These are phyloP conservation scores for Marasmius fiardii DNA, from an alignment of 1,284 basidiomycete species.

Conservation along the genomic window DNA sequence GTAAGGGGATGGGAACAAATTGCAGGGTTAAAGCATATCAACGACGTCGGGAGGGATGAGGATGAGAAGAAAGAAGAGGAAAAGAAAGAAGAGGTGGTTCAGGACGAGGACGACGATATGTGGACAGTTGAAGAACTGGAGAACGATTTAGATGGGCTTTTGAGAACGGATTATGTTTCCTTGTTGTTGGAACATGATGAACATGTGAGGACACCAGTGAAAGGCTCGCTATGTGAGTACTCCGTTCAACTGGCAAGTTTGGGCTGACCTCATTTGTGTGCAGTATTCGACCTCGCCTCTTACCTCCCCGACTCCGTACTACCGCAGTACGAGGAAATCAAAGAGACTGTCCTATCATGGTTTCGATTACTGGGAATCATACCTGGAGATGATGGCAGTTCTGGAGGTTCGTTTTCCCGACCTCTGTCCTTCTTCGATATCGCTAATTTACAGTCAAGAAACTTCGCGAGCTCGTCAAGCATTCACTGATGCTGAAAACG, in stretches of 20 bases:
- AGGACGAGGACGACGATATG: constrained; percentile 43
- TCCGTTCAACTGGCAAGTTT: background rate
- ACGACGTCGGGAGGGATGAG: constrained; percentile 48
- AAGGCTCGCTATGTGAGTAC: constrained; percentile 54
- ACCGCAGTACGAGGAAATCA: constrained; percentile 73
- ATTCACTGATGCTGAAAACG: constrained; percentile 57
- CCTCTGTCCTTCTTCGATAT: background rate
- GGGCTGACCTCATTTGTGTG: background rate
- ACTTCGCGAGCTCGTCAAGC: constrained; percentile 63
- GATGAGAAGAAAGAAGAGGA: constrained; percentile 32
- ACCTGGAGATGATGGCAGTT: constrained; percentile 28
- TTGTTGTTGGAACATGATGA: constrained; percentile 76
- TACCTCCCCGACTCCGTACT: constrained; percentile 86
- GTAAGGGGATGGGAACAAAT: constrained; percentile 91
- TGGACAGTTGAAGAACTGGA: constrained; percentile 56
- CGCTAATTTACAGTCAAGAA: constrained; percentile 28
- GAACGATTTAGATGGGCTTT: constrained; percentile 61
- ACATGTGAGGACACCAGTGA: constrained; percentile 43
- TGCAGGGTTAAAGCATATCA: constrained; percentile 68
- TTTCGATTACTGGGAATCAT: constrained; percentile 70
- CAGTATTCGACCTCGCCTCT: constrained; percentile 80
- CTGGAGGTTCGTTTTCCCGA: constrained; percentile 38
- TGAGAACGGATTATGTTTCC: constrained; percentile 70
- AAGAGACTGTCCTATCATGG: constrained; percentile 61
- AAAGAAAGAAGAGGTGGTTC: constrained; percentile 28